Conservation (phyloP, 495 filamentous ascomycete genomes). For the Podospora sp. region DNA sequence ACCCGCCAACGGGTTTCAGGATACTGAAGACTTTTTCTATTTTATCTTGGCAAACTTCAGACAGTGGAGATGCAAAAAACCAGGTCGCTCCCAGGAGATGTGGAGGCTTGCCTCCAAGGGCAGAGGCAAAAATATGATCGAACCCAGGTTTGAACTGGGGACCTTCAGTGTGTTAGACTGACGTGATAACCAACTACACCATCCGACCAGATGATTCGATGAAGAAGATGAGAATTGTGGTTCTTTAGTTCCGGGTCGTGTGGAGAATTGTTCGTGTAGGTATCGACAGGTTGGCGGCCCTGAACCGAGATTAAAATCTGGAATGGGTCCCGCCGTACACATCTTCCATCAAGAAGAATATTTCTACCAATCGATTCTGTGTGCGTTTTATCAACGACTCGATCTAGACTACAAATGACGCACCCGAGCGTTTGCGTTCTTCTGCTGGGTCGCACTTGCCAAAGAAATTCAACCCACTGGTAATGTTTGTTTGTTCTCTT, state of each 20-base stretch:
- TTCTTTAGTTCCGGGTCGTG: not conserved
- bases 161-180: conserved; percentile 1
- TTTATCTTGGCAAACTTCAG: no score
- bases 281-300: no score
- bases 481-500: not conserved
- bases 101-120: not conserved
- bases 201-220: not conserved
- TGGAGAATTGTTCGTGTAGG: no score
- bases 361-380: no score
- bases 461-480: not conserved
- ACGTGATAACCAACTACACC: conserved; percentile 1
- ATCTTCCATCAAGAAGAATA: no score
- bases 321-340: no score
- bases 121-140: not conserved
- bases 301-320: no score
- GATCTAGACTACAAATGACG: no score
- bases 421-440: no score
- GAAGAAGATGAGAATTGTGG: not conserved
- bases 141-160: not conserved
- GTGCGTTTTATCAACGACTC: no score
- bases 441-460: not conserved
- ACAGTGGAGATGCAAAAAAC: not conserved
- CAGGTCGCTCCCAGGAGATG: not conserved
- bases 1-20: no score
- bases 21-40: no score